Base-by-base conservation (phyloP, 1,284 basidiomycete species). In the Sporisorium scitamineum region DNA sequence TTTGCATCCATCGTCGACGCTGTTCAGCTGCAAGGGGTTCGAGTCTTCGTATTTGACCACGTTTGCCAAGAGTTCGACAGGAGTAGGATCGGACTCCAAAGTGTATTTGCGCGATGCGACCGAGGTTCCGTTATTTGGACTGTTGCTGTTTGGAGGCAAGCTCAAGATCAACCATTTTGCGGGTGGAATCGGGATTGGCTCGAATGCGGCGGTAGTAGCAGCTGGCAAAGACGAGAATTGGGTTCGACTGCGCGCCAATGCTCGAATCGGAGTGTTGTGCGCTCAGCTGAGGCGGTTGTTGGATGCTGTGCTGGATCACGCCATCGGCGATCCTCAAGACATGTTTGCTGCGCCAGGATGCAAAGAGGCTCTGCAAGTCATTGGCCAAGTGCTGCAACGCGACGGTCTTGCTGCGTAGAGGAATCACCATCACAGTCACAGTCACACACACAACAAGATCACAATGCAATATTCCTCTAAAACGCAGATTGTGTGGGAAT, bases 81-180 rank as follows among this genome's bases (percentile, higher is more conserved):
- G 66, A 0, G 58, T 52, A 0, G 61, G 54, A 8, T 65, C 55
- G 9, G 67, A 76, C 14, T 91, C 88, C 34, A 95, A 96, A 85
- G 89, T 94, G 0, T 97, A 92, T 84, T 82, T 97, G 77, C 89
- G 94, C 54, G 95, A 95, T 85, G 94, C 91, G 13, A 95, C 93
- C 1, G 93, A 96, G 89, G 89, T 93, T n/a, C 93, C 94, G 1
- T 87, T 95, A 24, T 96, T 93, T 83, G 92, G 90, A 1, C 86
- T 96, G 22, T 86, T 97, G 47, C 87, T 97, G 11, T 94, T 97
- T 78, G 94, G 94, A 2, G 94, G 94, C 0, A 88, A 88, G 18
- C 89, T 96, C 27, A 87, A 90, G 16, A 90, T 95, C 64, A 91
- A 95, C 79, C 92, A 79, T 41, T 63, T 76, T 18, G 93, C 92